Evolutionary conservation across 164 flowering plant species (phyloP).

Genomic region (Houttuynia cordata): DNA sequence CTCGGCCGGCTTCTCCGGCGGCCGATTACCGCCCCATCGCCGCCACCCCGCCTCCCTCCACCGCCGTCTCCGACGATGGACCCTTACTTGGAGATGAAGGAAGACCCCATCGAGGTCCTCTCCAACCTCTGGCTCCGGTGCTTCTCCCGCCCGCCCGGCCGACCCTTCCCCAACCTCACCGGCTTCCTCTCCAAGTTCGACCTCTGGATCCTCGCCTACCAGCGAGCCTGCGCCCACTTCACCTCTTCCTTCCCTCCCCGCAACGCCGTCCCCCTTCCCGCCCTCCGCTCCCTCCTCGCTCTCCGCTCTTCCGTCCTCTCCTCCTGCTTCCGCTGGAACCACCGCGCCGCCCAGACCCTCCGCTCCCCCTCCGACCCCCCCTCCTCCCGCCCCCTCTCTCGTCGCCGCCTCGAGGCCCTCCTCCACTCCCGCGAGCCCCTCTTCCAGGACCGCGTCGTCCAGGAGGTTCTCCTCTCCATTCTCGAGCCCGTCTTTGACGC

Average conservation of each 20-base stretch:
- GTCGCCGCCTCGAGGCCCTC: constrained; percentile 31
- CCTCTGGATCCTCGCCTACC: constrained; percentile 91
- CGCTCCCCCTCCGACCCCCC: constrained; percentile 58
- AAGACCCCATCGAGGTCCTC: constrained; percentile 73
- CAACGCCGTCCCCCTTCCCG: constrained; percentile 42
- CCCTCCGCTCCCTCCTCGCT: constrained; percentile 47
- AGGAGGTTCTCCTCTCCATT: constrained; percentile 73
- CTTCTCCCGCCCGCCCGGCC: constrained; percentile 8
- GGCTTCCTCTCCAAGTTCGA: constrained; percentile 82
- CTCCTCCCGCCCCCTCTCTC: constrained; percentile 24
- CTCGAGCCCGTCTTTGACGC: constrained; percentile 83
- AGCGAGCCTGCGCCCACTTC: constrained; percentile 63
- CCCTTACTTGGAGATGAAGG: constrained; percentile 59
- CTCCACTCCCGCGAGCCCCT: constrained; percentile 32
- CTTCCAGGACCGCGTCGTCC: constrained; percentile 83
- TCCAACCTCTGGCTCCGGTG: constrained; percentile 17
- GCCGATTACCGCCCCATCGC: background rate
- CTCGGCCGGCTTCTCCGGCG: background rate
- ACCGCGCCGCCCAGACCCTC: constrained; percentile 29
- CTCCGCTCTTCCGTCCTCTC: constrained; percentile 54
- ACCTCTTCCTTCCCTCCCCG: constrained; percentile 83
- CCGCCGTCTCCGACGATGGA: constrained; percentile 10
- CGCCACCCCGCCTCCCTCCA: background rate
- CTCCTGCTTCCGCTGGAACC: constrained; percentile 48
- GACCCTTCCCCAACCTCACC: constrained; percentile 55